These are phyloP conservation scores for Telfairia occidentalis DNA, from an alignment of 331 rosid species.

Conservation along the genomic window DNA sequence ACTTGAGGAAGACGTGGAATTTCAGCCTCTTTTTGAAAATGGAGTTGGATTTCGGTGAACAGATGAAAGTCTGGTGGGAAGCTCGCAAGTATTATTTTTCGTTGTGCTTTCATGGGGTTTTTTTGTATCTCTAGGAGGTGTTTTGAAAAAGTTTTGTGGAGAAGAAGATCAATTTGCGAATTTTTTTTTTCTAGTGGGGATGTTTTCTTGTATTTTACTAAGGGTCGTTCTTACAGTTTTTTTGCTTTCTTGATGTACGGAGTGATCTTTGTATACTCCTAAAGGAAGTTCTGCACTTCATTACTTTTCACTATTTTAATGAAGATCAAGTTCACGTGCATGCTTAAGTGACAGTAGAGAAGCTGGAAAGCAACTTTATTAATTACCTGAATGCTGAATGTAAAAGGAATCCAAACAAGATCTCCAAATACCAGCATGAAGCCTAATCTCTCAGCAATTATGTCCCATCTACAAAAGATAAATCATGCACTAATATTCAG, in stretches of 20 bases:
- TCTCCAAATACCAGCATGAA: constrained; percentile 98
- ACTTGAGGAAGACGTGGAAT: background rate
- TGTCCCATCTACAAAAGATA: constrained; percentile 71
- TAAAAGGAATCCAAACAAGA: constrained; percentile 95
- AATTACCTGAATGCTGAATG: constrained; percentile 81
- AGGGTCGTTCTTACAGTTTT: background rate
- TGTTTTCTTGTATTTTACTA: background rate
- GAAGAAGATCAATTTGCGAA: background rate
- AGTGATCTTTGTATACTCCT: background rate
- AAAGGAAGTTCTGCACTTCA: background rate
- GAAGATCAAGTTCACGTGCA: background rate
- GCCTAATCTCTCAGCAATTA: constrained; percentile 90
- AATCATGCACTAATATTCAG: background rate
- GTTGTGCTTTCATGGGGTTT: background rate
- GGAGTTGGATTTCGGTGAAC: background rate
- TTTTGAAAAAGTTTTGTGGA: background rate
- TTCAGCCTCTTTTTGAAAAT: background rate
- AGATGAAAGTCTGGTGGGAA: background rate
- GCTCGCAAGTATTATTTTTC: background rate
- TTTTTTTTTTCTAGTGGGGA: background rate
- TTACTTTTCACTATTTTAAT: background rate
- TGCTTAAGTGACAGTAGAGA: background rate
- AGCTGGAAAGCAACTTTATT: background rate
- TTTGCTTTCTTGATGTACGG: background rate
- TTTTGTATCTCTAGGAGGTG: background rate